phyloP scores from a whole-genome alignment of 176 grass and related monocot genomes.

The Cenchrus fungigraminus region DNA sequence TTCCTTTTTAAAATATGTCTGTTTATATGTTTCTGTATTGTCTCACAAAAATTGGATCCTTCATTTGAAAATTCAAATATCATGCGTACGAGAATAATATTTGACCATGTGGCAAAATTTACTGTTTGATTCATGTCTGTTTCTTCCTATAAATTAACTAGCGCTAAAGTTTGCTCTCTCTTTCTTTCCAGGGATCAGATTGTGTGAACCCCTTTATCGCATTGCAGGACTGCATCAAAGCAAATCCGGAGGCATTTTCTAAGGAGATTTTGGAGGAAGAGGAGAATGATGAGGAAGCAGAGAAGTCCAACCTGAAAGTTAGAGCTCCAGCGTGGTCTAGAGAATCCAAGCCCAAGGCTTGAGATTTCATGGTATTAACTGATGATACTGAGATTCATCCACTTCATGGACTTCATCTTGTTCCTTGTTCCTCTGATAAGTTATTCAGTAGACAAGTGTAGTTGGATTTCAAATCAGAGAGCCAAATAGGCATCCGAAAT shows the following conservation, averaged over 20 bases:
- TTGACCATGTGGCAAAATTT: neutral
- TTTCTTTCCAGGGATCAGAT: conserved; percentile 80
- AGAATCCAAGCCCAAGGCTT: conserved; percentile 76
- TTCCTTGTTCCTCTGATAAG: neutral
- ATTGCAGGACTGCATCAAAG: conserved; percentile 90
- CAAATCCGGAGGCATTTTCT: conserved; percentile 83
- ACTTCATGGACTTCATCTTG: neutral
- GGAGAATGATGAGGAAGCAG: conserved; percentile 65
- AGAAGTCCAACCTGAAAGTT: conserved; percentile 59
- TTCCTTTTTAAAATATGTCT: neutral
- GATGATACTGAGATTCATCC: conserved; percentile 27
- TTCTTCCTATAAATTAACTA: neutral
- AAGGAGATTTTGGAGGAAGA: conserved; percentile 87
- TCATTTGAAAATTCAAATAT: neutral
- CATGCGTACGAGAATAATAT: neutral
- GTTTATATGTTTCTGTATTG: neutral
- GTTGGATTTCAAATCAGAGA: conserved; percentile 23
- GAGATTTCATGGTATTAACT: conserved; percentile 29
- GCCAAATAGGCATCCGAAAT: conserved; percentile 16
- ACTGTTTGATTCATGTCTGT: neutral
- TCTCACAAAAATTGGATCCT: neutral
- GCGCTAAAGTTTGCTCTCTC: neutral
- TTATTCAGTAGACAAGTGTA: neutral
- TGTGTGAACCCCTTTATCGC: conserved; percentile 82
- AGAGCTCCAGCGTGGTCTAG: conserved; percentile 82